Evolutionary conservation across 2,329 filamentous ascomycete species (phyloP).

Genomic region (Anthostomella pinea): DNA sequence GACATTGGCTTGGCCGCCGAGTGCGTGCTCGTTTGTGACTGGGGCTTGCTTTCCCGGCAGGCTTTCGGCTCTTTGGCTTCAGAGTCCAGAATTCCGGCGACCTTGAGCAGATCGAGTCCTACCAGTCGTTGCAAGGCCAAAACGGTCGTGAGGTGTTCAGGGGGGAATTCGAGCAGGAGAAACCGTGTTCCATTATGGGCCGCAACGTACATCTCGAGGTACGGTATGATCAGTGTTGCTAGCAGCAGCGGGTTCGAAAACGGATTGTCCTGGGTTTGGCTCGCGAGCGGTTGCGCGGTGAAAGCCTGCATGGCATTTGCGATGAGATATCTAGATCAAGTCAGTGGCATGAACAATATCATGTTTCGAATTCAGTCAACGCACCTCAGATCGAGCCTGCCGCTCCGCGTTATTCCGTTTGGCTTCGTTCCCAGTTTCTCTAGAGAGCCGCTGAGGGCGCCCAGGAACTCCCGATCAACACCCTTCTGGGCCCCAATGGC

Average conservation of each 20-base stretch:
- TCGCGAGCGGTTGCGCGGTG: slow-evolving; percentile 47
- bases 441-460: slow-evolving; percentile 48
- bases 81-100: slow-evolving; percentile 54
- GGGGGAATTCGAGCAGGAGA: slow-evolving; percentile 57
- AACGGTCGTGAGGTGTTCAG: slow-evolving; percentile 54
- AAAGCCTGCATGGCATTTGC: slow-evolving; percentile 59
- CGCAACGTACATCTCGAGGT: slow-evolving; percentile 58
- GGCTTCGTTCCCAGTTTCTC: slow-evolving; percentile 53
- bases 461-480: slow-evolving; percentile 49
- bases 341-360: too few species aligned
- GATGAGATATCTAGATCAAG: slow-evolving; percentile 60
- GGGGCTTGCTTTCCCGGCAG: slow-evolving; percentile 10
- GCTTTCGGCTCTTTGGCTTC: slow-evolving; percentile 34
- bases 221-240: slow-evolving; percentile 57
- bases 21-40: slow-evolving; percentile 10
- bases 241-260: slow-evolving; percentile 53
- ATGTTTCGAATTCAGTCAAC: slow-evolving; percentile 11
- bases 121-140: slow-evolving; percentile 57
- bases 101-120: slow-evolving; percentile 54
- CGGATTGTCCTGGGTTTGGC: slow-evolving; percentile 52
- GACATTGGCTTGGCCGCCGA: slow-evolving; percentile 26
- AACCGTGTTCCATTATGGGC: slow-evolving; percentile 52
- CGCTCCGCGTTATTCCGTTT: slow-evolving; percentile 49
- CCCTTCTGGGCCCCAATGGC: slow-evolving; percentile 57
- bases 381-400: slow-evolving; percentile 58